Percentiles rank a stretch among this genome's conserved stretches.
Conservation (phyloP, 1,284 basidiomycete species). For the Pseudozyma thailandica region DNA sequence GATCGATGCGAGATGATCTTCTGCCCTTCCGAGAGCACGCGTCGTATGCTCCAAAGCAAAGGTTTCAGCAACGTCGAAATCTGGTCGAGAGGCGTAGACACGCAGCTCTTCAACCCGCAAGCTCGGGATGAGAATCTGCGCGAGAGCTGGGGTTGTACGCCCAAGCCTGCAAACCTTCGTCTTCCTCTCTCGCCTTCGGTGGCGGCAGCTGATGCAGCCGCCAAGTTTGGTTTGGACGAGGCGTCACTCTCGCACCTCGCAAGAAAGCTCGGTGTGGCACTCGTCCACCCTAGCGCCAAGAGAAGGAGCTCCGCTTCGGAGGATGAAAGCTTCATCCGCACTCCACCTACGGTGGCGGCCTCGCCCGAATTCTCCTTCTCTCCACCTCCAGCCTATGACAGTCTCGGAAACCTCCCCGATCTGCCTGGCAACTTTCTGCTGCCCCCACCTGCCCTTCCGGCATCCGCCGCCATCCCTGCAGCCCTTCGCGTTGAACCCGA, state of each 20-base stretch:
- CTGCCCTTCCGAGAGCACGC: constrained; percentile 72
- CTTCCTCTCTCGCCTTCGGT: constrained; percentile 61
- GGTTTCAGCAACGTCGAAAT: constrained; percentile 71
- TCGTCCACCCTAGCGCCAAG: constrained; percentile 14
- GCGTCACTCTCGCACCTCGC: constrained; percentile 45
- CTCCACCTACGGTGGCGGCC: constrained; percentile 64
- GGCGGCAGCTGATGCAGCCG: constrained; percentile 38
- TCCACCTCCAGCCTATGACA: constrained; percentile 64
- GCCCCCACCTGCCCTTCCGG: constrained; percentile 52
- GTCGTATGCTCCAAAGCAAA: constrained; percentile 71
- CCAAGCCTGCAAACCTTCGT: constrained; percentile 56
- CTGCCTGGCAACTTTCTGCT: constrained; percentile 51
- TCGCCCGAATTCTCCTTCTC: constrained; percentile 60
- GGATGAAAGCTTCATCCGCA: constrained; percentile 68
- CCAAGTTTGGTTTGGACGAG: constrained; percentile 31
- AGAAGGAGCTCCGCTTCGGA: background rate
- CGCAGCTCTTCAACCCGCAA: constrained; percentile 61
- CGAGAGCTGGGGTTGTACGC: constrained; percentile 70
- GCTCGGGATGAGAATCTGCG: constrained; percentile 70
- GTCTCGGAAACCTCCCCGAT: constrained; percentile 56
- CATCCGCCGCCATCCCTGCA: constrained; percentile 11
- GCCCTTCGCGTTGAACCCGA: constrained; percentile 25
- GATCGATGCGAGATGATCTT: constrained; percentile 70
- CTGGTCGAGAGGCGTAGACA: constrained; percentile 71
- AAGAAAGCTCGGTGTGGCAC: constrained; percentile 44